These are phyloP conservation scores for Pichia sorboxylosa DNA, from an alignment of 1,139 yeast genomes.

Conservation along the genomic window DNA sequence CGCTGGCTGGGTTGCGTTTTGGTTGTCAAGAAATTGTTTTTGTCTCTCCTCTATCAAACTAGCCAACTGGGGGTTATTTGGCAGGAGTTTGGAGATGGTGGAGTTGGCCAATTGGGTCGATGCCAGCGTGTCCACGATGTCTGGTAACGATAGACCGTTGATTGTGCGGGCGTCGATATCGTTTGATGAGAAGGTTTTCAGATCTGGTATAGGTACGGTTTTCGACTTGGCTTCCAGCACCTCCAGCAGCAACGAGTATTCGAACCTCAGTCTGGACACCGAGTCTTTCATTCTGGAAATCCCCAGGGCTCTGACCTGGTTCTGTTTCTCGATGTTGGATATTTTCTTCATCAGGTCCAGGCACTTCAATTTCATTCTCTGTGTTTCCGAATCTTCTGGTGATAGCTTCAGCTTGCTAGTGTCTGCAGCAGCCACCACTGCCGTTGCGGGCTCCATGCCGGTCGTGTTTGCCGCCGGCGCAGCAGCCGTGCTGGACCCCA, in stretches of 20 bases:
- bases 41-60: conserved; percentile 10
- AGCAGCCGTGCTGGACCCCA: too few species aligned
- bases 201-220: conserved; percentile 16
- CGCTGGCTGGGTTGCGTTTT: not conserved
- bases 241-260: conserved; percentile 70
- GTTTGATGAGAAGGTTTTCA: conserved; percentile 13
- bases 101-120: conserved; percentile 5
- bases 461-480: too few species aligned
- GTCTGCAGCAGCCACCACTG: too few species aligned
- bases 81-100: conserved; percentile 5
- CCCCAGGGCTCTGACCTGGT: conserved; percentile 68
- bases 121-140: conserved; percentile 15
- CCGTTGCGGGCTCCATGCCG: too few species aligned
- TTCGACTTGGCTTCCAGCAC: conserved; percentile 53
- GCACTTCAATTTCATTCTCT: conserved; percentile 48
- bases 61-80: conserved; percentile 9
- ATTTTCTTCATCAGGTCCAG: conserved; percentile 63
- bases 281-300: conserved; percentile 69
- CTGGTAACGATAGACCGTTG: conserved; percentile 18
- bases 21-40: conserved; percentile 3
- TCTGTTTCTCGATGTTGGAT: conserved; percentile 64
- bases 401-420: too few species aligned
- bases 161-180: conserved; percentile 19
- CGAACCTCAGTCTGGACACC: conserved; percentile 69
- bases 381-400: conserved; percentile 16